Evolutionary conservation across 805 yeast species (phyloP).

Genomic region (Candida suzukii): DNA sequence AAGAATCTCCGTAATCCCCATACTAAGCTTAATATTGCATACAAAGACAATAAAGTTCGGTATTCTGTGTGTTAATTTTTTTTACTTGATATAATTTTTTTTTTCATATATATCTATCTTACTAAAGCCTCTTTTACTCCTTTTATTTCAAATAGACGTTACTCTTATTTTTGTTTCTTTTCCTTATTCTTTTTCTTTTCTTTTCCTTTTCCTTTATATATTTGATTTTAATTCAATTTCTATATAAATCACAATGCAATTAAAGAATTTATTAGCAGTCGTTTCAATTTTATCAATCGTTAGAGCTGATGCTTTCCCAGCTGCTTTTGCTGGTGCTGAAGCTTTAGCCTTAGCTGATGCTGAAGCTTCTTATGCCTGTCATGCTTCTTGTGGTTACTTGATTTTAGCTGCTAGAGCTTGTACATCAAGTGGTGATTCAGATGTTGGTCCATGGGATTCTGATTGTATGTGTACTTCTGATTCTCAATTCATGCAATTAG

Average conservation of each 20-base stretch:
- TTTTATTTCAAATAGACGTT: too few relatives aligned
- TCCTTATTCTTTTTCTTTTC: too few relatives aligned
- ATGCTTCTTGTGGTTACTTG: slow-evolving; percentile 25
- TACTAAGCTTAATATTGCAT: not conserved
- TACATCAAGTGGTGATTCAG: slow-evolving; percentile 11
- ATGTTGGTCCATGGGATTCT: slow-evolving; percentile 23
- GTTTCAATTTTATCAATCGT: not conserved
- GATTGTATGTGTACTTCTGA: slow-evolving; percentile 25
- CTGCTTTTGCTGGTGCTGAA: slow-evolving; percentile 16
- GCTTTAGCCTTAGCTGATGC: slow-evolving; percentile 13
- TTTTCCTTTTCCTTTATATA: too few relatives aligned
- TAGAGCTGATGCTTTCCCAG: slow-evolving; percentile 9
- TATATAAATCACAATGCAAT: too few relatives aligned
- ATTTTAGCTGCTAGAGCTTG: slow-evolving; percentile 24
- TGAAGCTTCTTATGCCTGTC: slow-evolving; percentile 23
- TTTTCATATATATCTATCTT: too few relatives aligned
- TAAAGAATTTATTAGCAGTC: not conserved
- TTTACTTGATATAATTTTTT: too few relatives aligned
- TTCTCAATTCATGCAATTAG: slow-evolving; percentile 19
- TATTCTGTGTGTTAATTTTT: too few relatives aligned
- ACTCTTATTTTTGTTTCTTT: too few relatives aligned
- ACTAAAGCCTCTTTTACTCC: too few relatives aligned
- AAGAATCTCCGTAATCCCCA: not conserved
- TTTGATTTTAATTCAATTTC: too few relatives aligned
- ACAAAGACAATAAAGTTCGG: too few relatives aligned